phyloP scores from a whole-genome alignment of 2,329 filamentous ascomycete species.

The Penicillium corylophilum region DNA sequence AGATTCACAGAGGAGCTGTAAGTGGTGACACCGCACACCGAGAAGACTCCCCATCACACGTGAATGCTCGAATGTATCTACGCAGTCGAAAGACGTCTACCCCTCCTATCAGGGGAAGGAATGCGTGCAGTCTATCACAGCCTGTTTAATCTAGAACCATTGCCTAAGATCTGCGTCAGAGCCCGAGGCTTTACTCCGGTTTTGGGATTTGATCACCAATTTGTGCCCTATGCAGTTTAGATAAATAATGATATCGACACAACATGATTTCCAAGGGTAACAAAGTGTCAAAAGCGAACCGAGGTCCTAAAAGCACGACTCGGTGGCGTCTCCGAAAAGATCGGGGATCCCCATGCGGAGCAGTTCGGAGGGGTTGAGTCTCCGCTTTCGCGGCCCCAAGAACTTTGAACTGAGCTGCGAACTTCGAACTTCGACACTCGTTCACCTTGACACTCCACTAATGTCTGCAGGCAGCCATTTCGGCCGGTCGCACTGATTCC shows the following conservation, averaged over 20 bases:
- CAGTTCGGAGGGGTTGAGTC: conserved; percentile 23
- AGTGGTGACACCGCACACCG: neutral
- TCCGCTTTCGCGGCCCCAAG: conserved; percentile 21
- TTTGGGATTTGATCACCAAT: neutral
- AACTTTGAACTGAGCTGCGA: conserved; percentile 4
- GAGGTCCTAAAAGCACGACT: conserved; percentile 7
- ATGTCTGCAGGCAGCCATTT: conserved; percentile 32
- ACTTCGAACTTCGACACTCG: neutral
- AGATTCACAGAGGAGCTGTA: conserved; percentile 3
- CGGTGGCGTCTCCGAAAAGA: conserved; percentile 6
- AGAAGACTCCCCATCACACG: neutral
- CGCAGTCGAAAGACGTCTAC: neutral
- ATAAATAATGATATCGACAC: neutral
- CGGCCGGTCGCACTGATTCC: conserved; percentile 18
- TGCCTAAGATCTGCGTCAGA: conserved; percentile 1
- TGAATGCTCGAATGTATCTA: neutral
- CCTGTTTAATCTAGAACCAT: neutral
- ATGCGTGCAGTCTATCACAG: neutral
- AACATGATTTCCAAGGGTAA: neutral
- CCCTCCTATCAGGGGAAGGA: neutral
- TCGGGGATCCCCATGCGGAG: conserved; percentile 20
- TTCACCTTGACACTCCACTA: conserved; percentile 9
- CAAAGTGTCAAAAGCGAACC: neutral
- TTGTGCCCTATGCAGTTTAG: neutral
- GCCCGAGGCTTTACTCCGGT: neutral